These are phyloP conservation scores for Helotiales sp. DNA, from an alignment of 2,329 filamentous ascomycete species.

Conservation along the genomic window DNA sequence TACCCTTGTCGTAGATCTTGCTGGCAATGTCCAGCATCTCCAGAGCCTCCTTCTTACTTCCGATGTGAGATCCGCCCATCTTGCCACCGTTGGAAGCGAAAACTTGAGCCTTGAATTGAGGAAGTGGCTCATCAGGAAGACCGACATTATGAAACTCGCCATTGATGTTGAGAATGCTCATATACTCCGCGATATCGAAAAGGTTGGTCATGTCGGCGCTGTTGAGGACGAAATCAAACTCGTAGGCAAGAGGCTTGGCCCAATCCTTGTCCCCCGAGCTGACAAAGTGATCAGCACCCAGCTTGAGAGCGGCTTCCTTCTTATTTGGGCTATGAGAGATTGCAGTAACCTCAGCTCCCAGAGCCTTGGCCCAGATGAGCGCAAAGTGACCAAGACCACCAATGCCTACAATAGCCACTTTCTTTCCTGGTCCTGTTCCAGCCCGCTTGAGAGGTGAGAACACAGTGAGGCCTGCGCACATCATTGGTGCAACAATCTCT, in stretches of 20 bases:
- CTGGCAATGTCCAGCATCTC: slow-evolving; percentile 59
- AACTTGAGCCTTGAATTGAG: slow-evolving; percentile 41
- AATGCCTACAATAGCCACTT: slow-evolving; percentile 69
- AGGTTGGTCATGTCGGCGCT: slow-evolving; percentile 49
- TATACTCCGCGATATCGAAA: slow-evolving; percentile 54
- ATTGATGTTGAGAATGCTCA: slow-evolving; percentile 51
- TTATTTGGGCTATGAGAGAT: slow-evolving; percentile 61
- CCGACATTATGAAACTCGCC: slow-evolving; percentile 60
- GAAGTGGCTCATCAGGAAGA: slow-evolving; percentile 52
- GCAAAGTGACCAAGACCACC: slow-evolving; percentile 75
- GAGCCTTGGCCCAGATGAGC: slow-evolving; percentile 66
- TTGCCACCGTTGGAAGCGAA: slow-evolving; percentile 39
- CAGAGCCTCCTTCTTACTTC: slow-evolving; percentile 58
- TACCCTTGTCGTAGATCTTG: slow-evolving; percentile 46
- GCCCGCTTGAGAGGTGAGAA: slow-evolving; percentile 50
- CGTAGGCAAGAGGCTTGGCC: slow-evolving; percentile 53
- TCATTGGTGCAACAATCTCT: slow-evolving; percentile 60
- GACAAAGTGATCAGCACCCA: slow-evolving; percentile 59
- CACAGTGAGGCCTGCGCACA: slow-evolving; percentile 75
- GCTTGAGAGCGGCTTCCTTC: slow-evolving; percentile 54
- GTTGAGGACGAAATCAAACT: slow-evolving; percentile 54
- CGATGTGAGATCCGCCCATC: slow-evolving; percentile 55
- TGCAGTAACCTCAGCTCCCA: slow-evolving; percentile 68
- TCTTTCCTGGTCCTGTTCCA: slow-evolving; percentile 46
- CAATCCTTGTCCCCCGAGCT: slow-evolving; percentile 55